Conservation (phyloP, 768 basidiomycete species). For the Trametes cingulata region DNA sequence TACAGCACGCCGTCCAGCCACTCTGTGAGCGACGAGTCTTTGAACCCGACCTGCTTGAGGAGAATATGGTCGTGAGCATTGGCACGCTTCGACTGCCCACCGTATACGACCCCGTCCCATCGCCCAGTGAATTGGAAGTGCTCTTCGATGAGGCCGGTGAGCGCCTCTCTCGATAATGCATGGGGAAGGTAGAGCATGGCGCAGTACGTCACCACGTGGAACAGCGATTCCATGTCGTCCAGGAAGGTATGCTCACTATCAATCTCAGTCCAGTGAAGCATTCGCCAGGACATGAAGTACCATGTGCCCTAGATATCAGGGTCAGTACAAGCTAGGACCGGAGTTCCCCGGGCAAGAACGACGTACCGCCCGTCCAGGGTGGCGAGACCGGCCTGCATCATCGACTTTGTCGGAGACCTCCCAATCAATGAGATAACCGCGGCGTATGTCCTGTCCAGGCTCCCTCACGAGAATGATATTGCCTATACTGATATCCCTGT, state of each 20-base stretch:
- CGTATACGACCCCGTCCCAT: neutral
- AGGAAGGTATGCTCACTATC: slow-evolving; percentile 1
- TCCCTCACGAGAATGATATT: slow-evolving; percentile 7
- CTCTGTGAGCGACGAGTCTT: neutral
- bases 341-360: neutral
- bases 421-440: neutral
- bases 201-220: slow-evolving; percentile 15
- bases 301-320: slow-evolving; percentile 9
- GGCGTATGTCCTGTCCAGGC: neutral
- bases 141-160: neutral
- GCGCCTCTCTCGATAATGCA: neutral
- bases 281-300: slow-evolving; percentile 6
- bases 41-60: neutral
- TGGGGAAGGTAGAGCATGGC: slow-evolving; percentile 4
- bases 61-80: neutral
- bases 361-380: neutral
- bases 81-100: neutral
- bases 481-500: slow-evolving; percentile 3
- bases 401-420: neutral
- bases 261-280: neutral
- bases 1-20: slow-evolving; percentile 3
- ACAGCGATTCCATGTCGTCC: slow-evolving; percentile 18
- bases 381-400: neutral
- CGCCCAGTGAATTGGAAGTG: neutral
- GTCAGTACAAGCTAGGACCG: no score